Percentiles rank a stretch among this genome's conserved stretches.
Evolutionary conservation across 306 rosid genomes (phyloP).

Genomic region (Coriaria nepalensis): DNA sequence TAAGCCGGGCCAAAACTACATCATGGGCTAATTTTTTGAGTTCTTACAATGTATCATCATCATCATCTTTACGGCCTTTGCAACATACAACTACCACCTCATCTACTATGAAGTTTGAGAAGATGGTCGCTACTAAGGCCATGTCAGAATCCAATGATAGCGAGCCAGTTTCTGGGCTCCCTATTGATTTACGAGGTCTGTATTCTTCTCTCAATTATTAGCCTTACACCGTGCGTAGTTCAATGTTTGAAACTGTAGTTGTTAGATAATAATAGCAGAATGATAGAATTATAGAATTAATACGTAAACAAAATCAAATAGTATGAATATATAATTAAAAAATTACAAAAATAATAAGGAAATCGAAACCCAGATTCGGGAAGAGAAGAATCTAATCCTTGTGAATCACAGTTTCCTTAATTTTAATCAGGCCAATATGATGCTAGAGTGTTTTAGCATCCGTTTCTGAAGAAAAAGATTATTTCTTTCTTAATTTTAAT

Average conservation of each 20-base stretch:
- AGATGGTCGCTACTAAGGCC: constrained; percentile 38
- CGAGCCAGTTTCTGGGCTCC: constrained; percentile 52
- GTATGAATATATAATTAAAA: too few relatives aligned
- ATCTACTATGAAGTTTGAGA: constrained; percentile 24
- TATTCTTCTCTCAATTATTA: neutral
- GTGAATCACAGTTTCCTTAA: too few relatives aligned
- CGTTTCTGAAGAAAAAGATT: too few relatives aligned
- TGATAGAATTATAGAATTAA: too few relatives aligned
- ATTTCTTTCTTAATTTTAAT: too few relatives aligned
- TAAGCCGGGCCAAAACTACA: constrained; percentile 21
- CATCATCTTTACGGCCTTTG: constrained; percentile 26
- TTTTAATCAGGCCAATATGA: too few relatives aligned
- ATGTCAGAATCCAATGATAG: constrained; percentile 36
- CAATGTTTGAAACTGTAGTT: neutral
- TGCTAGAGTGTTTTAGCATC: too few relatives aligned
- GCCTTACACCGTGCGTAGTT: neutral
- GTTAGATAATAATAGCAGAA: too few relatives aligned
- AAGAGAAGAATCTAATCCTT: too few relatives aligned
- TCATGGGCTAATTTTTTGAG: constrained; percentile 52
- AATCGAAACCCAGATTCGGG: too few relatives aligned
- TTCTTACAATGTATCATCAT: constrained; percentile 29
- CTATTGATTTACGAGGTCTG: constrained; percentile 71
- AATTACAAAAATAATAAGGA: too few relatives aligned
- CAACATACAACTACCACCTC: constrained; percentile 20
- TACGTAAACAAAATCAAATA: too few relatives aligned